Evolutionary conservation across 2,329 filamentous ascomycete species (phyloP), one percentile per base, ranked within the genome.

Genomic region (Elsinoe fawcettii): DNA sequence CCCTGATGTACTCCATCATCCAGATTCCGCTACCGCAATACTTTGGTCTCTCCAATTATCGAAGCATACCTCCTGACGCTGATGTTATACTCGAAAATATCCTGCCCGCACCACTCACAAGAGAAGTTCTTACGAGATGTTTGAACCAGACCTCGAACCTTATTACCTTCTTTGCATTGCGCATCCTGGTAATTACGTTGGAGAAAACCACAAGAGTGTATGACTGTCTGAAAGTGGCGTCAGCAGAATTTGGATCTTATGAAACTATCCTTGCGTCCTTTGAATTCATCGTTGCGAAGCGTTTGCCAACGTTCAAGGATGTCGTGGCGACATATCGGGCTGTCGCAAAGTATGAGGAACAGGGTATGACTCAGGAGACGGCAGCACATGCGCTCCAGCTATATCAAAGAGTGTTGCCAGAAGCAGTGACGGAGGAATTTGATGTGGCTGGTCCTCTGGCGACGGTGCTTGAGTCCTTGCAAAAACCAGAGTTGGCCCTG

Each of bases 331-430:
- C 84, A 14, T 93, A 93, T 68, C 84, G 87, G 61, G 79, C 81
- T 58, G 83, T 87, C 22, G 73, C 82, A 0, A 79, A 83, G 41
- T 81, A 84, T 18, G 86, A 92, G 61, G 71, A 86, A 27, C 25
- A 25, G n/a, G 39, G 18, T 36, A 76, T 95, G 60, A 88, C 91
- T 66, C 82, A 86, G 59, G 88, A 95, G 65, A 84, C 88, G 20
- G 79, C 85, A n/a, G 87, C 87, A 59, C 85, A 88, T 62, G 74
- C 96, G 18, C 72, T 99, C 37, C 80, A 84, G 14, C 78, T 91
- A n/a, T 97, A 95, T 72, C 95, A 95, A 68, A 84, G 91, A 67
- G 78, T 88, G 2, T 79, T 90, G 7, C 91, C 93, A 1, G 84
- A 88, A 59, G 76, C 88, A 22, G 90, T 90, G 1, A 77, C 95